Conservation (phyloP, 1,284 basidiomycete genomes). For the Fomitiporia mediterranea region DNA sequence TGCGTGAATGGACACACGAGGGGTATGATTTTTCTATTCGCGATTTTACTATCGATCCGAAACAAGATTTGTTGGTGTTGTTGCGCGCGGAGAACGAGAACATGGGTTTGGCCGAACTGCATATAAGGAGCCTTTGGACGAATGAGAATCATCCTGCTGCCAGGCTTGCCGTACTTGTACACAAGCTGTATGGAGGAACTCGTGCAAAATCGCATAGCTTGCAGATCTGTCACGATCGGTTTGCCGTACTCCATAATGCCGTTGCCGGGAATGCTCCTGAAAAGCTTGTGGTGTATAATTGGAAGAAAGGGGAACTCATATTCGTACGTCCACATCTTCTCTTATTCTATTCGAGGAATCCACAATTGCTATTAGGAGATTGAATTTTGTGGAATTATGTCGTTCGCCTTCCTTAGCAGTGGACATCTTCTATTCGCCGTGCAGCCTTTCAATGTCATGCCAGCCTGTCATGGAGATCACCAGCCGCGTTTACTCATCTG, state of each 20-base stretch:
- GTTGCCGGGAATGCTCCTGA: constrained; percentile 33
- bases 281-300: constrained; percentile 53
- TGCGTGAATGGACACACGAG: constrained; percentile 43
- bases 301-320: constrained; percentile 45
- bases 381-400: constrained; percentile 7
- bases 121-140: constrained; percentile 12
- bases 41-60: constrained; percentile 61
- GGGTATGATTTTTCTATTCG: constrained; percentile 38
- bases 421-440: constrained; percentile 18
- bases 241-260: constrained; percentile 42
- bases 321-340: constrained; percentile 36
- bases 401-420: constrained; percentile 12
- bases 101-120: neutral
- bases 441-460: constrained; percentile 9
- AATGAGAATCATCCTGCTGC: constrained; percentile 15
- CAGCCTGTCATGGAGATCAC: constrained; percentile 5
- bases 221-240: constrained; percentile 42
- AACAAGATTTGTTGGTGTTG: constrained; percentile 54
- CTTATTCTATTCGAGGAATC: neutral
- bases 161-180: constrained; percentile 2
- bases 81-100: constrained; percentile 24
- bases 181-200: constrained; percentile 23
- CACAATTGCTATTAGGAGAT: too few relatives aligned
- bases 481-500: constrained; percentile 16
- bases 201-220: constrained; percentile 38